Percentiles rank a stretch among this genome's conserved stretches.
These are phyloP conservation scores for Diplodia intermedia DNA, from an alignment of 2,329 filamentous ascomycete genomes.

Conservation along the genomic window DNA sequence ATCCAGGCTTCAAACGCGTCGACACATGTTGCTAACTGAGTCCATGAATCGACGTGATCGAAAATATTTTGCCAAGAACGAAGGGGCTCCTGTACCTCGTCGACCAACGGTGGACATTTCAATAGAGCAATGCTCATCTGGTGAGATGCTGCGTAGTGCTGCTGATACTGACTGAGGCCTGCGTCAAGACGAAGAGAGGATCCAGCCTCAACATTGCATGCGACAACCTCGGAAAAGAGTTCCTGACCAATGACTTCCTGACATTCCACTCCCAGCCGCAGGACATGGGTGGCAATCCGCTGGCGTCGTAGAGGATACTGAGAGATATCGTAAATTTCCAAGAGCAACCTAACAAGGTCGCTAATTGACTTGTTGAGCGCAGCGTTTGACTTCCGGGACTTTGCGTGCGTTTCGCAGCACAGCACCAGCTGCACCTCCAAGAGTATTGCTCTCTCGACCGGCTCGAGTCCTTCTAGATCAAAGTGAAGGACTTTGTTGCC, in stretches of 20 bases:
- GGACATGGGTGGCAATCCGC: conserved; percentile 39
- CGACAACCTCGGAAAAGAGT: conserved; percentile 25
- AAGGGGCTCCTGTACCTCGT: conserved; percentile 44
- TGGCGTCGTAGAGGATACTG: conserved; percentile 45
- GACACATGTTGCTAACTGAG: conserved; percentile 53
- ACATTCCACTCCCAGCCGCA: conserved; percentile 59
- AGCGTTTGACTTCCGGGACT: conserved; percentile 43
- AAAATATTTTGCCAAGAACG: conserved; percentile 49
- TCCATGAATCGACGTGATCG: conserved; percentile 42
- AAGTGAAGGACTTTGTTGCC: conserved; percentile 56
- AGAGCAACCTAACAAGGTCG: conserved; percentile 38
- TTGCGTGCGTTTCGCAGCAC: conserved; percentile 40
- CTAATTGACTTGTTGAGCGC: conserved; percentile 40
- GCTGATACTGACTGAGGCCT: conserved; percentile 43
- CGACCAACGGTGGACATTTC: conserved; percentile 40
- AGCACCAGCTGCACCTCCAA: conserved; percentile 54
- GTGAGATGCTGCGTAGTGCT: conserved; percentile 47
- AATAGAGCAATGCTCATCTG: conserved; percentile 54
- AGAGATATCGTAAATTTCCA: conserved; percentile 41
- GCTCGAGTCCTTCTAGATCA: conserved; percentile 44
- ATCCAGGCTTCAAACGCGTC: conserved; percentile 59
- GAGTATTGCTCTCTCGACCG: conserved; percentile 46
- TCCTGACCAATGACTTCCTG: conserved; percentile 61
- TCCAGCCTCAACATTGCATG: conserved; percentile 16
- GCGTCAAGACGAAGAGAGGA: conserved; percentile 41